phyloP scores from a whole-genome alignment of 306 rosid species.

The Datisca glomerata region DNA sequence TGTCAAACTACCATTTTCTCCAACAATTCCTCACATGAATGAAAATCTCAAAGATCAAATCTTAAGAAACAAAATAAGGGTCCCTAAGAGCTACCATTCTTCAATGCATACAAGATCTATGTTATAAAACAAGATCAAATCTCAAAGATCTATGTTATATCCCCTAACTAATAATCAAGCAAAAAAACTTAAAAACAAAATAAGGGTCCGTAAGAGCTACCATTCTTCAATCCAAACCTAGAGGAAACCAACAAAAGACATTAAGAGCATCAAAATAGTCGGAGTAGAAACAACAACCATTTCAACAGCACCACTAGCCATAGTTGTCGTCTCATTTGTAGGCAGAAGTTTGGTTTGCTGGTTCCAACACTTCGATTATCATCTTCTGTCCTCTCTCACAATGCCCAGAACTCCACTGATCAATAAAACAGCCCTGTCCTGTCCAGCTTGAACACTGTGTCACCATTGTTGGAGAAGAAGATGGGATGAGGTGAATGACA shows the following conservation, averaged over 20 bases:
- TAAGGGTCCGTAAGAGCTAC: too few species aligned
- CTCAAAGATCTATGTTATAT: too few species aligned
- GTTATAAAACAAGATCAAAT: too few species aligned
- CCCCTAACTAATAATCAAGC: too few species aligned
- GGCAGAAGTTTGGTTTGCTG: slow-evolving; percentile 24
- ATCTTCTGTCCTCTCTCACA: slow-evolving; percentile 60
- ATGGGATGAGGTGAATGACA: slow-evolving; percentile 47
- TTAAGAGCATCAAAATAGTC: slow-evolving; percentile 5
- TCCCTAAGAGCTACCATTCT: too few species aligned
- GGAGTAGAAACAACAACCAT: slow-evolving; percentile 10
- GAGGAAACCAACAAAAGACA: slow-evolving; percentile 7
- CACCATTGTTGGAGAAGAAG: slow-evolving; percentile 55
- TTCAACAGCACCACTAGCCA: slow-evolving; percentile 14
- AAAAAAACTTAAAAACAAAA: too few species aligned
- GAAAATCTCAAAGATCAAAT: too few species aligned
- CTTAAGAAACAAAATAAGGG: too few species aligned
- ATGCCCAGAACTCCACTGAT: slow-evolving; percentile 78
- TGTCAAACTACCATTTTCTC: too few species aligned
- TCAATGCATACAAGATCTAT: too few species aligned
- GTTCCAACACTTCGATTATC: slow-evolving; percentile 59
- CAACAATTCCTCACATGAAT: too few species aligned
- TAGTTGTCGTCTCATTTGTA: slow-evolving; percentile 9
- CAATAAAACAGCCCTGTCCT: slow-evolving; percentile 62
- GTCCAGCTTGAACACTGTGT: slow-evolving; percentile 28
- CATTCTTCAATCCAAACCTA: slow-evolving; percentile 8